Base-by-base conservation (phyloP, 73 alveolate genomes). In the Uronychia setigera region DNA sequence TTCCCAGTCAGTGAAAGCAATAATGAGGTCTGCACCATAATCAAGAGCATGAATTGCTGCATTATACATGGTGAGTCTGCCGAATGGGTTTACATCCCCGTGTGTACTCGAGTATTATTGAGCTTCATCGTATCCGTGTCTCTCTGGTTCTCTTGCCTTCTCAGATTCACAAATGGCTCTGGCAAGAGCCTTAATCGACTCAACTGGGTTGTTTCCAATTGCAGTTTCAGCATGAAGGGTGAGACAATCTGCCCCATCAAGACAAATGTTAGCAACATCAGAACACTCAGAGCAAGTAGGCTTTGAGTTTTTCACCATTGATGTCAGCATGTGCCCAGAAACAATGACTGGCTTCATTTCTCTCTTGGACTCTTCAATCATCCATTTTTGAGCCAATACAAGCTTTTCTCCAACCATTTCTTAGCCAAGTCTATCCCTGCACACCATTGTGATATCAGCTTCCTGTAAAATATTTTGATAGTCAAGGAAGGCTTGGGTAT, bases 1-100 rank as follows among this genome's bases (percentile, higher is more conserved):
- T 46, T 46, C 67, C 67, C 67, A 46, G 67, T 92, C 97, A 0
- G 94, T 88, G 74, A 92, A 80, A 29, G 88, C 93, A 33, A 92
- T 78, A 74, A 92, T 79, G 32, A 81, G 80, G 33, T 84, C 83
- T 33, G 83, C 86, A 27, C 76, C 86, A 32, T 88, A 33, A 58
- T 82, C 87, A 57, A 84, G 80, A 74, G 89, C 89, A 29, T 80
- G 60, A 34, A 26, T 0, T 0, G 86, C 86, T 1, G 58, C 26
- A 19, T 30, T 13, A 28, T 76, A 26, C 27, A 32, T 29, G 31
- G 81, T 67, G 67, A 27, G 13, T 80, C 89, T 1, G 74, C 83
- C 60, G 80, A 74, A 26, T 60, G 82, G 27, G 83, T 30, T 11
- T 34, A 13, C 31, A 29, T 31, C 26, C 29, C 14, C 0, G 83